A percentile compares a stretch with the other conserved stretches of the same genome.
Conservation (phyloP, 83 land plant genomes). For the Picea abies region DNA sequence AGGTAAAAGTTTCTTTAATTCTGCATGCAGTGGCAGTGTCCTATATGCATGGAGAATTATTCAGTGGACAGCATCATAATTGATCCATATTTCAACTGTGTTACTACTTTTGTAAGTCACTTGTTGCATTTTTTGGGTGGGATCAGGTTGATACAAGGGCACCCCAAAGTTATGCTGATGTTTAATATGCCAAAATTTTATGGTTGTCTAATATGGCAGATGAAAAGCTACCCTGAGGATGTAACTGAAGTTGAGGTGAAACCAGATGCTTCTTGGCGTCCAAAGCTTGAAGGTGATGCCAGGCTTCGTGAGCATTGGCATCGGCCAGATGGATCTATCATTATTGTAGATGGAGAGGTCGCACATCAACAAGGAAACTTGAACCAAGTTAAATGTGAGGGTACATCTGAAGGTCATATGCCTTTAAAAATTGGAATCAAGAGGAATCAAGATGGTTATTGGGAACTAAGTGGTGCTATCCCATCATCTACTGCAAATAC, state of each 20-base stretch:
- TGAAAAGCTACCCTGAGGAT: conserved; percentile 83
- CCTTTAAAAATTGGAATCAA: conserved; percentile 50
- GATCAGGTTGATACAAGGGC: not conserved
- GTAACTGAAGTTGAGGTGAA: conserved; percentile 88
- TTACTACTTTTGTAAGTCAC: conserved; percentile 55
- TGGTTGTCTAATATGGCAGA: conserved; percentile 50
- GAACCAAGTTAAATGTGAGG: conserved; percentile 27
- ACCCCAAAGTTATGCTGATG: not conserved
- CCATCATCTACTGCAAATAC: conserved; percentile 25
- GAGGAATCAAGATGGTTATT: conserved; percentile 61
- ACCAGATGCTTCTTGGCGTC: conserved; percentile 98
- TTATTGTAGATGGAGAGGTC: conserved; percentile 24
- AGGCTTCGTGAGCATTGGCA: conserved; percentile 67
- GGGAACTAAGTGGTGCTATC: conserved; percentile 62
- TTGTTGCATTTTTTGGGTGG: conserved; percentile 9
- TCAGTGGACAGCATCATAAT: conserved; percentile 71
- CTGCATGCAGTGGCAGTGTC: conserved; percentile 98
- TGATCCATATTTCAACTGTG: conserved; percentile 88
- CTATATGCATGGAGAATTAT: conserved; percentile 91
- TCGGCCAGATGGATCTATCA: conserved; percentile 60
- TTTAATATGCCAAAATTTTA: conserved; percentile 15
- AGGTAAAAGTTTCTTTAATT: conserved; percentile 48
- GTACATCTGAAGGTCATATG: conserved; percentile 51
- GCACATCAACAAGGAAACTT: conserved; percentile 16
- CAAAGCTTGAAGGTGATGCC: conserved; percentile 66